phyloP scores from a whole-genome alignment of 1,284 basidiomycete genomes.

The Peniophora sp. region DNA sequence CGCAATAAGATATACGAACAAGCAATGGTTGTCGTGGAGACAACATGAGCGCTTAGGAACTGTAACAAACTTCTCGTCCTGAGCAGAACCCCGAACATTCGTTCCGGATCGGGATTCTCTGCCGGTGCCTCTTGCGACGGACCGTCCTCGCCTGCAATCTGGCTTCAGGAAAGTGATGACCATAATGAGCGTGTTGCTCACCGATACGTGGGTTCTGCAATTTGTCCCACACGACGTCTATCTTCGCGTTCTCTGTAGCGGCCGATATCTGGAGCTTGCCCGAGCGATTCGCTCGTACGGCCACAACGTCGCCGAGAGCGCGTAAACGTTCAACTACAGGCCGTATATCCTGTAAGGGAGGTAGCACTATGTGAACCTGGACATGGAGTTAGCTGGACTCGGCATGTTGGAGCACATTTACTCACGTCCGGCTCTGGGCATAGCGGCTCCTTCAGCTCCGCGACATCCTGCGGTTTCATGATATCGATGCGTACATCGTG shows the following conservation, averaged over 20 bases:
- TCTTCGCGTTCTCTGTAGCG: constrained; percentile 58
- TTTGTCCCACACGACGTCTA: constrained; percentile 78
- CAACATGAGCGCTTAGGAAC: constrained; percentile 76
- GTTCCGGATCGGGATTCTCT: constrained; percentile 28
- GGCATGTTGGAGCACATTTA: constrained; percentile 6
- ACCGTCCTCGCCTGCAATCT: constrained; percentile 5
- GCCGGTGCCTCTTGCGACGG: constrained; percentile 19
- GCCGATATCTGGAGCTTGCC: constrained; percentile 65
- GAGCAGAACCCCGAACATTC: constrained; percentile 62
- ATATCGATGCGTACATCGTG: constrained; percentile 77
- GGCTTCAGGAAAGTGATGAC: not conserved
- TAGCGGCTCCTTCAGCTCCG: constrained; percentile 69
- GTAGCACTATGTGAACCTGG: constrained; percentile 79
- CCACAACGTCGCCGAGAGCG: constrained; percentile 70
- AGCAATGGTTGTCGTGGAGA: constrained; percentile 83
- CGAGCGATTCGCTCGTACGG: constrained; percentile 58
- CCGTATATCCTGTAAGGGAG: constrained; percentile 69
- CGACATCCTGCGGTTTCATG: constrained; percentile 65
- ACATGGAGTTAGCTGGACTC: constrained; percentile 1
- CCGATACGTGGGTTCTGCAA: constrained; percentile 64
- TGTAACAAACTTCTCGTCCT: constrained; percentile 74
- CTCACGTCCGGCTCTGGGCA: constrained; percentile 85
- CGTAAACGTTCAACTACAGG: constrained; percentile 72
- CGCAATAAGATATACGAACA: constrained; percentile 39
- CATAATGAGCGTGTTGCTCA: constrained; percentile 23